Conservation (phyloP, 1,284 basidiomycete genomes). For the Sporisorium sorghi region DNA sequence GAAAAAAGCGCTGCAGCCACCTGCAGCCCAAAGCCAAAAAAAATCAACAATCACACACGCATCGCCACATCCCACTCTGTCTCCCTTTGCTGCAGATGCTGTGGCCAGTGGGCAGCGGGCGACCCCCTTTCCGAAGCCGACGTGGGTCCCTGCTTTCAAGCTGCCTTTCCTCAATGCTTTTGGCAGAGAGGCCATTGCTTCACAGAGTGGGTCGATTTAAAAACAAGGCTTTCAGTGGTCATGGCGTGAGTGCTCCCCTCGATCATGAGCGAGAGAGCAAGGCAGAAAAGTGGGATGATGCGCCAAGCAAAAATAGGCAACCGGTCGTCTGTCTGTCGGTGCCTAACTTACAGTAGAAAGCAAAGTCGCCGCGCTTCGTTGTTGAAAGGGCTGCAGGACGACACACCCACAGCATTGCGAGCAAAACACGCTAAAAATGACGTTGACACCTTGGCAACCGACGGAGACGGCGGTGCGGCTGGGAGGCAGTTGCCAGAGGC, state of each 20-base stretch:
- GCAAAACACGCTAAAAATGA: background rate
- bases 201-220: background rate
- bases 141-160: too few relatives aligned
- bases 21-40: background rate
- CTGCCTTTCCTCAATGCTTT: too few relatives aligned
- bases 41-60: background rate
- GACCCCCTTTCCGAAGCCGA: background rate
- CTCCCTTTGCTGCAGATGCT: background rate
- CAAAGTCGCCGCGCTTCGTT: background rate
- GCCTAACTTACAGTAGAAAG: too few relatives aligned
- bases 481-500: background rate
- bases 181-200: too few relatives aligned
- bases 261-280: background rate
- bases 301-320: background rate
- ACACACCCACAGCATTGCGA: background rate
- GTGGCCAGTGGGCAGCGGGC: too few relatives aligned
- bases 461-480: conserved; percentile 2
- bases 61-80: background rate
- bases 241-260: background rate
- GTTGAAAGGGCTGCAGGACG: too few relatives aligned
- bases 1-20: background rate
- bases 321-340: background rate
- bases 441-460: conserved; percentile 2
- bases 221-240: background rate
- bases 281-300: background rate